Evolutionary conservation across 2,329 filamentous ascomycete species (phyloP).

Genomic region (Lecanoromycetidae sp.): DNA sequence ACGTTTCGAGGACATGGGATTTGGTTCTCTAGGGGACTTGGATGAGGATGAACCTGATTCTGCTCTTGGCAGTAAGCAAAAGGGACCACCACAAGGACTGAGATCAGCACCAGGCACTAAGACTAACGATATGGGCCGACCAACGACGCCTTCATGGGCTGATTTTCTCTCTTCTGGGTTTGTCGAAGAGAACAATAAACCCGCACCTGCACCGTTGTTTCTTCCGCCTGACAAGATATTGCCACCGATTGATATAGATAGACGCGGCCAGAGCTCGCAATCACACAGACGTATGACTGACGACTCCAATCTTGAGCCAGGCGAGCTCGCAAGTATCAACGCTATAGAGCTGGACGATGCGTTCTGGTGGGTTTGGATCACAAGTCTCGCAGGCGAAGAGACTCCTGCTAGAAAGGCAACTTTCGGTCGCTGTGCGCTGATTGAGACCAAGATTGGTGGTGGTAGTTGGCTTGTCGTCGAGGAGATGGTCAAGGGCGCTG

Average conservation of each 20-base stretch:
- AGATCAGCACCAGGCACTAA: conserved; percentile 56
- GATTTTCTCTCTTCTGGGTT: conserved; percentile 95
- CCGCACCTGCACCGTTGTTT: conserved; percentile 53
- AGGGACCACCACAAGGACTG: conserved; percentile 42
- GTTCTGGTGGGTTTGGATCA: conserved; percentile 99
- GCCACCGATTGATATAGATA: conserved; percentile 64
- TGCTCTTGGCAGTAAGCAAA: conserved; percentile 24
- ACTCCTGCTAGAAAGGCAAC: conserved; percentile 73
- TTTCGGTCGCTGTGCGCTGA: conserved; percentile 83
- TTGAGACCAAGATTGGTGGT: conserved; percentile 72
- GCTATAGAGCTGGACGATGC: conserved; percentile 80
- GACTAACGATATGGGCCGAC: conserved; percentile 57
- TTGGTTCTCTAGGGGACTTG: conserved; percentile 62
- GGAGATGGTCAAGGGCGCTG: conserved; percentile 89
- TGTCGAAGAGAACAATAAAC: conserved; percentile 58
- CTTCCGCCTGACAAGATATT: conserved; percentile 87
- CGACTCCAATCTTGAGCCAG: conserved; percentile 62
- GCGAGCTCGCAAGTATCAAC: conserved; percentile 86
- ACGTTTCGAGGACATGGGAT: conserved; percentile 88
- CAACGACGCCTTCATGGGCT: conserved; percentile 95
- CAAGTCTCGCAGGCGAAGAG: conserved; percentile 83
- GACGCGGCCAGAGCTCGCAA: conserved; percentile 71
- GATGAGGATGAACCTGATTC: conserved; percentile 43
- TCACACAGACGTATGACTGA: conserved; percentile 67
- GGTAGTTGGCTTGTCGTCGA: conserved; percentile 91